These are phyloP conservation scores for Oryza longistaminata DNA, from an alignment of 176 grass and related monocot genomes.

Conservation along the genomic window DNA sequence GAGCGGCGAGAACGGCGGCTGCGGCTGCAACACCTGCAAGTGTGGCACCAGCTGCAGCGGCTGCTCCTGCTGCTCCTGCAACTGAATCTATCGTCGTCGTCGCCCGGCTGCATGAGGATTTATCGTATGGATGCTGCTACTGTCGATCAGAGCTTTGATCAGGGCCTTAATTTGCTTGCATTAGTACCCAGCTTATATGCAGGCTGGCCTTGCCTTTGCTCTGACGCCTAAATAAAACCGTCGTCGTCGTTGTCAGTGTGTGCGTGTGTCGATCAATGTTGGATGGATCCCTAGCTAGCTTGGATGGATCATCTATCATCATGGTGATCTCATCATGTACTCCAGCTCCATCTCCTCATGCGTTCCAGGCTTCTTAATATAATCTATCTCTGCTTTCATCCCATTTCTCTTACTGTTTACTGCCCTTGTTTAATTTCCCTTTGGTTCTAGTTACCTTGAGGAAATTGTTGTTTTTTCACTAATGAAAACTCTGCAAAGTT, in stretches of 20 bases:
- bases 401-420: too few species aligned
- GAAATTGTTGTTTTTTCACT: too few species aligned
- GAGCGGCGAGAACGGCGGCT: slow-evolving; percentile 59
- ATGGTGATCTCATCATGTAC: background rate
- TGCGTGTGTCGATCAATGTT: background rate
- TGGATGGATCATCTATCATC: background rate
- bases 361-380: slow-evolving; percentile 33
- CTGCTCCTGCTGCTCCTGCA: slow-evolving; percentile 68
- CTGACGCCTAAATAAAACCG: slow-evolving; percentile 41
- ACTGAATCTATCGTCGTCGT: slow-evolving; percentile 35
- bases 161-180: too few species aligned
- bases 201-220: background rate
- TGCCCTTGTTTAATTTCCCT: too few species aligned
- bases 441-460: too few species aligned
- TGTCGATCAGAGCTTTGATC: too few species aligned
- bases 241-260: background rate
- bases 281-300: background rate
- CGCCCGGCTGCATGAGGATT: background rate
- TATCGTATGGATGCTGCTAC: too few species aligned
- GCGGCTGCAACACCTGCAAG: slow-evolving; percentile 69
- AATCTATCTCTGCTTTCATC: background rate
- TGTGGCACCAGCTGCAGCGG: slow-evolving; percentile 73
- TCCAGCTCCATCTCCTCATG: slow-evolving; percentile 9
- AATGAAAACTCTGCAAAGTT: too few species aligned
- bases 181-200: background rate